Evolutionary conservation across 2,329 filamentous ascomycete genomes (phyloP), one percentile per base, ranked within the genome.

Genomic region (Cadophora gregata): DNA sequence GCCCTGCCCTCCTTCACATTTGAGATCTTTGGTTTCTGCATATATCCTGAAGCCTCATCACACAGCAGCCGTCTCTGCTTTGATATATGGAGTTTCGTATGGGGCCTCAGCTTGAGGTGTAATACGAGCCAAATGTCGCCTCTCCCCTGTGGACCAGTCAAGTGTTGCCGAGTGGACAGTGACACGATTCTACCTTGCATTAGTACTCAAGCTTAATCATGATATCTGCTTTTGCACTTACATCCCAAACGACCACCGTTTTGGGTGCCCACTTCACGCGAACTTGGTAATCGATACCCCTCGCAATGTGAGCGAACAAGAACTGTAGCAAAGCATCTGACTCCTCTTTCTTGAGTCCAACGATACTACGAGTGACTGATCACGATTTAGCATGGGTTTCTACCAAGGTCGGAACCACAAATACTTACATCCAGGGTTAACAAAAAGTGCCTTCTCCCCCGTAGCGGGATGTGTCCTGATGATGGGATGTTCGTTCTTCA

Each of bases 291-390:
- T 93, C 90, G 63, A 88, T 85, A 25, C 88, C 88, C 33, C 86
- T 83, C 1, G 87, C 88, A 63, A 93, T 87, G 74, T 93, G 90
- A 74, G 92, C 85, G 75, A 88, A 93, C 27, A 93, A 79, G 81
- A 93, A 93, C 71, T 91, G 90, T 63, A 93, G 82, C 16, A 72
- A 51, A 51, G 84, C 84, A 68, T 96, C 93, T 0, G 88, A 92
- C 76, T 96, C 93, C 75, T 96, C 93, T 75, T 93, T 92, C 80
- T 96, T 96, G 75, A 89, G 85, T 12, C 92, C 92, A 1, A 94
- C 85, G 64, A 96, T 94, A 45, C 89, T 83, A 42, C 92, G 88
- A 5, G 91, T 93, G 80, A 95, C 88, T 91, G 33, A 59, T 25
- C 12, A 31, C 56, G 5, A 70, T 66, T 33, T n/a, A n/a, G n/a